A percentile compares a stretch with the other conserved stretches of the same genome.
phyloP scores from a whole-genome alignment of 2,329 filamentous ascomycete genomes.

The Alternaria dauci region DNA sequence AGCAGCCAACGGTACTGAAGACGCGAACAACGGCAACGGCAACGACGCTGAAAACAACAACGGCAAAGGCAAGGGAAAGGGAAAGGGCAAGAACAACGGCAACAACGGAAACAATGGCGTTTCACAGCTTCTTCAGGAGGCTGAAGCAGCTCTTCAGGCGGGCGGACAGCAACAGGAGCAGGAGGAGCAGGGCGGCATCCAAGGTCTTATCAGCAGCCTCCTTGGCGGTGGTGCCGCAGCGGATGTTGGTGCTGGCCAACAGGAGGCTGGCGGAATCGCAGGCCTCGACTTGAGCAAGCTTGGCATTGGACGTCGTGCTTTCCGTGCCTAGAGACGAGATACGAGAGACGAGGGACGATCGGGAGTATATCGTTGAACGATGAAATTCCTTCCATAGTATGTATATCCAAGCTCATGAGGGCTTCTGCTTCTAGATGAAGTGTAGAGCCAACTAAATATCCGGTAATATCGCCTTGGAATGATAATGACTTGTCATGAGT shows the following conservation, averaged over 20 bases:
- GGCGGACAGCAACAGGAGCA: constrained; percentile 17
- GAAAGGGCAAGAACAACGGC: constrained; percentile 13
- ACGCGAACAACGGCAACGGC: constrained; percentile 4
- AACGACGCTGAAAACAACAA: constrained; percentile 22
- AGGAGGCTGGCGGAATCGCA: constrained; percentile 10
- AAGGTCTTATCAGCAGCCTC: constrained; percentile 1
- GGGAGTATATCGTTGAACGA: not conserved
- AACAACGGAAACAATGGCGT: constrained; percentile 4
- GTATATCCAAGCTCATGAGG: not conserved
- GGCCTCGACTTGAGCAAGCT: constrained; percentile 13
- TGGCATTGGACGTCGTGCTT: constrained; percentile 15
- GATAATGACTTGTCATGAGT: not conserved
- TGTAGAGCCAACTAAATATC: not conserved
- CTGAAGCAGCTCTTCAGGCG: constrained; percentile 17
- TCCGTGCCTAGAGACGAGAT: constrained; percentile 20
- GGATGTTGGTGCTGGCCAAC: constrained; percentile 2
- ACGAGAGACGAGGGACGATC: not conserved
- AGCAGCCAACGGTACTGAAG: not conserved
- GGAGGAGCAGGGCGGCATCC: constrained; percentile 6
- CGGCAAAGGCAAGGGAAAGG: constrained; percentile 12
- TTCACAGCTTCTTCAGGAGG: constrained; percentile 12
- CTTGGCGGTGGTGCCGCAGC: constrained; percentile 10
- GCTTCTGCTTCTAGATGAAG: constrained; percentile 1
- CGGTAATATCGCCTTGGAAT: not conserved
- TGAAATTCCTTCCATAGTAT: not conserved